Evolutionary conservation across 306 rosid species (phyloP), one percentile per base, ranked within the genome.

Genomic region (Chamaecrista fasciculata): DNA sequence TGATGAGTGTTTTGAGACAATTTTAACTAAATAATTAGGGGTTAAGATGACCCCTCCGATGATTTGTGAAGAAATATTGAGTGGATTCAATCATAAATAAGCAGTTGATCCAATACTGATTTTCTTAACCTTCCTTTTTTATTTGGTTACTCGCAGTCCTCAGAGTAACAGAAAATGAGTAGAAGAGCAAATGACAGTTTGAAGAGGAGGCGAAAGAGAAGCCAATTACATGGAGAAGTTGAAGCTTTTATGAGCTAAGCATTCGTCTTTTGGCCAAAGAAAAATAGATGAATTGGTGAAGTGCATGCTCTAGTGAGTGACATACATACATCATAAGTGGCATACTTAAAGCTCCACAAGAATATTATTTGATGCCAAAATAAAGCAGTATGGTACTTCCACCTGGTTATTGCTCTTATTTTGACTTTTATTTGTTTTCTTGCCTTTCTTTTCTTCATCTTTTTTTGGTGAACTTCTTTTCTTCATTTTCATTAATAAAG

Each of bases 301-400:
- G 44, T 40, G 31, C 47, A 46, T 26, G 31, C 21, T 43, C 29
- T n/a, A 24, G 16, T 46, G 59, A 39, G 66, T 66, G 74, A 28
- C 51, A 16, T 53, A 51, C n/a, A 28, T 33, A 36, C 42, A 57
- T 57, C 16, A 14, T 53, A 47, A 25, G 23, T 40, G 40, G 49
- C 19, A 31, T 39, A 8, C 79, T 49, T 37, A 26, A 52, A 48
- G 47, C 65, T 39, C 56, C 58, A 7, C 18, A 44, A 50, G 80
- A 53, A 76, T 76, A 76, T 69, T 31, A 40, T 76, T 63, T 70
- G 67, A 77, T 77, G 67, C 76, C 81, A 36, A 53, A 76, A 50
- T 55, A 70, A 59, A 59, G 76, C 62, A 66, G 59, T 16, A 36
- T 46, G 57, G 67, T 33, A 65, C 70, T 42, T 62, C 67, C 72